These are phyloP conservation scores for Amorphotheca resinae DNA, from an alignment of 495 filamentous ascomycete species.

Conservation along the genomic window DNA sequence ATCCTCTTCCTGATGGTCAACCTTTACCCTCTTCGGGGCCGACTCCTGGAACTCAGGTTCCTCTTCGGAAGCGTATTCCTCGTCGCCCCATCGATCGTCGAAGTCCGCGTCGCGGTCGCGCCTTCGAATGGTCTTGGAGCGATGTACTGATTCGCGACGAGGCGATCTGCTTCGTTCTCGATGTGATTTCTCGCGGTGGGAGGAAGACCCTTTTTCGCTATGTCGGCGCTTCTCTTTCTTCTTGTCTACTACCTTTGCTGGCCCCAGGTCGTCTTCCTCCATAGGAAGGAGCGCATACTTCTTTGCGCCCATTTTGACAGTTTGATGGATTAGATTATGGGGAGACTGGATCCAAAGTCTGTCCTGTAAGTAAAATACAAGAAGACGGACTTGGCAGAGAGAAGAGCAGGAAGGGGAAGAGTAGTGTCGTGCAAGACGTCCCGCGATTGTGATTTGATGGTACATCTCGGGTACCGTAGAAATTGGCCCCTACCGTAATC, in stretches of 20 bases:
- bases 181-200: slow-evolving; percentile 22
- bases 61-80: slow-evolving; percentile 49
- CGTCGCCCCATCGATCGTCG: slow-evolving; percentile 68
- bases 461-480: background rate
- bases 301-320: slow-evolving; percentile 38
- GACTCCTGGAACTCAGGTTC: slow-evolving; percentile 45
- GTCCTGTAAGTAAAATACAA: no score
- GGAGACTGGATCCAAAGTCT: no score
- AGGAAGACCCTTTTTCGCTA: slow-evolving; percentile 27
- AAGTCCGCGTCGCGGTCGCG: slow-evolving; percentile 36
- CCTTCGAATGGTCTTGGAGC: slow-evolving; percentile 40
- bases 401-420: background rate
- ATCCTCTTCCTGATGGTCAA: slow-evolving; percentile 36
- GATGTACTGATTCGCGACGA: slow-evolving; percentile 32
- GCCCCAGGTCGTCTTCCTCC: slow-evolving; percentile 56
- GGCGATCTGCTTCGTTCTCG: slow-evolving; percentile 24
- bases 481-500: background rate
- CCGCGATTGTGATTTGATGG: background rate
- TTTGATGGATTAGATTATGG: background rate
- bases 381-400: no score
- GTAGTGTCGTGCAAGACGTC: background rate
- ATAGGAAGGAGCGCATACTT: slow-evolving; percentile 75
- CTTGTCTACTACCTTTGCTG: slow-evolving; percentile 34
- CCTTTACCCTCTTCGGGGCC: slow-evolving; percentile 36
- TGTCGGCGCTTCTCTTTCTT: slow-evolving; percentile 26